Evolutionary conservation across 371 early-diverging fungal species (phyloP).

Genomic region (Mortierella sp.): DNA sequence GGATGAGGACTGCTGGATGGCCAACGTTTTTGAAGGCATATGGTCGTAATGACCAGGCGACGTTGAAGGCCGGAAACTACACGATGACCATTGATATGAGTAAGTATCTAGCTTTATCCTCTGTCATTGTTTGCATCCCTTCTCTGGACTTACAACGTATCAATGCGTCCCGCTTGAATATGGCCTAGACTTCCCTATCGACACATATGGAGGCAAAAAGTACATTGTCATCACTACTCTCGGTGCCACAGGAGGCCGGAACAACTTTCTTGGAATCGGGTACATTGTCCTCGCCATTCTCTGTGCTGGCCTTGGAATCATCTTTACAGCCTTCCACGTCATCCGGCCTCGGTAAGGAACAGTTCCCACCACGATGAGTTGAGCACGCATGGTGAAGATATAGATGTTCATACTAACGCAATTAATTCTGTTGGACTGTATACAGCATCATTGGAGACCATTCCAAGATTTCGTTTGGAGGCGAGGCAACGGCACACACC

Average conservation of each 20-base stretch:
- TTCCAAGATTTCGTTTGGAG: constrained; percentile 54
- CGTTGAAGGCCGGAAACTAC: constrained; percentile 70
- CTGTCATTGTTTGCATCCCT: neutral
- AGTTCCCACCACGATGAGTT: neutral
- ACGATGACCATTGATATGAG: constrained; percentile 72
- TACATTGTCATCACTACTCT: constrained; percentile 90
- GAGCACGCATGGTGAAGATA: neutral
- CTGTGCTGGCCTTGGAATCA: constrained; percentile 84
- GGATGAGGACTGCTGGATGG: constrained; percentile 98
- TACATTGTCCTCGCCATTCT: constrained; percentile 89
- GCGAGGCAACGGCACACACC: constrained; percentile 28
- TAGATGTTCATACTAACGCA: neutral
- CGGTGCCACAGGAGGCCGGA: constrained; percentile 92
- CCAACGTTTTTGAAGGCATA: constrained; percentile 97
- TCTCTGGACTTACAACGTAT: neutral
- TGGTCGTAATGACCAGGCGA: constrained; percentile 73
- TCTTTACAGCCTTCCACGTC: constrained; percentile 88
- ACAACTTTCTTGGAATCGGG: constrained; percentile 93
- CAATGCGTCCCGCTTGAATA: neutral
- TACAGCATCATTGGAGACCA: constrained; percentile 50
- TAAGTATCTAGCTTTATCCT: constrained; percentile 30
- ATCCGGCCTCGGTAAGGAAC: constrained; percentile 81
- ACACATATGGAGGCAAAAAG: constrained; percentile 89
- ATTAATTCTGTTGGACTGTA: no score
- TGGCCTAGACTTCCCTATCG: constrained; percentile 60